Evolutionary conservation across 345 rosid species (phyloP), one percentile per base, ranked within the genome.

Genomic region (Sapria himalayana): DNA sequence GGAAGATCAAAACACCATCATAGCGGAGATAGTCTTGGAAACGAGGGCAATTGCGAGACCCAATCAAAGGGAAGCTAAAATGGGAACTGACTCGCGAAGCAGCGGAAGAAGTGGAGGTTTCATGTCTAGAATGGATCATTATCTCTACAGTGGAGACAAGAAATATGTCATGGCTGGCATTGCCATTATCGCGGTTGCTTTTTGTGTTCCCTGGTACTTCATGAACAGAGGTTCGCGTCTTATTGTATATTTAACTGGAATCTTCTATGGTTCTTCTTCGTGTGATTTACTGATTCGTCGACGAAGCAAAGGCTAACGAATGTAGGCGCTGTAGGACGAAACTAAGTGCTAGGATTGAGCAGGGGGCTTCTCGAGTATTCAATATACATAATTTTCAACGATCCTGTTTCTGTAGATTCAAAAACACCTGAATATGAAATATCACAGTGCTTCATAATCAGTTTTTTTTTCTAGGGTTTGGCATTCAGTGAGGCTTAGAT

Each of bases 141-240:
- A n/a, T 53, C 43, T 79, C 9, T 80, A 79, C 60, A 85, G 89
- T 49, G 96, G 96, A 18, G 89, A 85, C 2, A 85, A 77, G 71
- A 85, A 76, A 65, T 81, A 76, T 36, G 96, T 85, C 10, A 8
- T 79, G 15, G 89, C 63, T 29, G 91, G 91, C 29, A 66, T 85
- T 37, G 78, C 66, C 21, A 52, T 79, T 14, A 39, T 79, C 51
- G 21, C 69, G 27, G 43, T 73, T 25, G 25, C 70, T 51, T 79
- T 76, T 48, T 77, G 67, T n/a, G 65, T 68, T 29, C 98, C 98
- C 23, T 89, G 93, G 94, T 72, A 40, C 51, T 58, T 78, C 37
- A 82, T 78, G 85, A 82, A 27, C 63, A 65, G 71, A 72, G 98
- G 94, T 78, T 29, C 16, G 58, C 41, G 54, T n/a, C 9, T 7